A percentile compares a stretch with the other conserved stretches of the same genome.
phyloP scores from a whole-genome alignment of 768 basidiomycete genomes.

The Tulasnella sp. region DNA sequence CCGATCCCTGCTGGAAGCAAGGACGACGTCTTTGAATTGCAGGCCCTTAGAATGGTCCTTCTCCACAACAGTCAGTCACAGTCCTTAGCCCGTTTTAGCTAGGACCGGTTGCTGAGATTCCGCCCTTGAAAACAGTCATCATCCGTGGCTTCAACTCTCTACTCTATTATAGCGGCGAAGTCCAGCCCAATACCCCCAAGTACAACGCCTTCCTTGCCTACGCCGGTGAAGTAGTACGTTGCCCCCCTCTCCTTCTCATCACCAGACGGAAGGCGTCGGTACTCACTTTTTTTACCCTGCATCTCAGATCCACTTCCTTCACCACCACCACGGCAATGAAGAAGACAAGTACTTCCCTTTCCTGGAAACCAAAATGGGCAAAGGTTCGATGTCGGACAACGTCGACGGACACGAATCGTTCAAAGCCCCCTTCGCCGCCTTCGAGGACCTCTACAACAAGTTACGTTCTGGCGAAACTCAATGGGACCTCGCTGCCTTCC shows the following conservation, averaged over 20 bases:
- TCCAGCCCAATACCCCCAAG: constrained; percentile 1
- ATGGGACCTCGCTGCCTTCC: constrained; percentile 3
- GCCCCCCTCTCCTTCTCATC: neutral
- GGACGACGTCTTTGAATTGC: constrained; percentile 21
- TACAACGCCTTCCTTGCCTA: constrained; percentile 22
- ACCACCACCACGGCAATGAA: constrained; percentile 21
- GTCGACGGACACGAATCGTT: constrained; percentile 14
- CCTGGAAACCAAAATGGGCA: constrained; percentile 20
- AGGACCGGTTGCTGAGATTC: neutral
- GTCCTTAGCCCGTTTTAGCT: neutral
- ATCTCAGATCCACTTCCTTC: neutral
- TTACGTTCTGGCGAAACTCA: neutral
- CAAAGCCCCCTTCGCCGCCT: neutral
- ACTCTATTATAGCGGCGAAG: constrained; percentile 10
- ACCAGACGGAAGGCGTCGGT: neutral
- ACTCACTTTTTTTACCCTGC: neutral
- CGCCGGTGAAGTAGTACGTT: neutral
- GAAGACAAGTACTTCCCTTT: constrained; percentile 19
- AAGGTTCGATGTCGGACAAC: constrained; percentile 16
- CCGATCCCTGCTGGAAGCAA: constrained; percentile 12
- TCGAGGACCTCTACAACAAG: constrained; percentile 5
- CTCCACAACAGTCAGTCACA: constrained; percentile 23
- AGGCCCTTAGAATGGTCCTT: constrained; percentile 22
- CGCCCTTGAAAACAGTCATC: neutral
- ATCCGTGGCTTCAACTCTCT: constrained; percentile 22